Evolutionary conservation across 305 asterid species (phyloP).

Genomic region (Fraxinus sp.): DNA sequence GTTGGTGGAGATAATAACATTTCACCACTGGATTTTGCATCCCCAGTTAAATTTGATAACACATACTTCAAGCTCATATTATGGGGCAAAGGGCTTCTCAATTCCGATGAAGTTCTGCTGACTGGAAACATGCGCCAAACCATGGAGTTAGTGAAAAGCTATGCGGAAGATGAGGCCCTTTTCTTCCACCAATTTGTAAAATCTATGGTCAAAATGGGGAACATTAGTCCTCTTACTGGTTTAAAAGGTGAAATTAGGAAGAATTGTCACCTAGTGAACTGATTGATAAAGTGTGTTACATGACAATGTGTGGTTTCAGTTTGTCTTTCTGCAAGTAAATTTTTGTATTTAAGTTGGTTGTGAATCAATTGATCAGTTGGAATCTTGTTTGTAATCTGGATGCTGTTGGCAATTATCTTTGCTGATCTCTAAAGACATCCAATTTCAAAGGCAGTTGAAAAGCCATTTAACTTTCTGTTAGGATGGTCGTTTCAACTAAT

Average conservation of each 20-base stretch:
- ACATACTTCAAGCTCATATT: slow-evolving; percentile 62
- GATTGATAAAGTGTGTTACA: slow-evolving; percentile 16
- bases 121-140: slow-evolving; percentile 49
- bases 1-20: slow-evolving; percentile 73
- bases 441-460: neutral
- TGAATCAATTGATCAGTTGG: neutral
- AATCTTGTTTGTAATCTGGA: neutral
- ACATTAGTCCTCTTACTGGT: slow-evolving; percentile 61
- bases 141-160: slow-evolving; percentile 44
- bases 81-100: slow-evolving; percentile 70
- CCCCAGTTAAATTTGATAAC: slow-evolving; percentile 79
- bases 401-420: neutral
- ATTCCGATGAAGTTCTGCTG: slow-evolving; percentile 63
- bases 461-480: neutral
- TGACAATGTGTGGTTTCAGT: neutral
- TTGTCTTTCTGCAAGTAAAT: neutral
- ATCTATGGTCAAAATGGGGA: slow-evolving; percentile 83
- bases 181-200: slow-evolving; percentile 68
- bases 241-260: slow-evolving; percentile 64
- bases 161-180: slow-evolving; percentile 56
- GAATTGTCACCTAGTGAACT: slow-evolving; percentile 63
- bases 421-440: neutral
- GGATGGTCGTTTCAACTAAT: neutral
- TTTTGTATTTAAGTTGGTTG: neutral
- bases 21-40: slow-evolving; percentile 73